These are phyloP conservation scores for Selaginella tamariscina DNA, from an alignment of 75 land plant species.

Conservation along the genomic window DNA sequence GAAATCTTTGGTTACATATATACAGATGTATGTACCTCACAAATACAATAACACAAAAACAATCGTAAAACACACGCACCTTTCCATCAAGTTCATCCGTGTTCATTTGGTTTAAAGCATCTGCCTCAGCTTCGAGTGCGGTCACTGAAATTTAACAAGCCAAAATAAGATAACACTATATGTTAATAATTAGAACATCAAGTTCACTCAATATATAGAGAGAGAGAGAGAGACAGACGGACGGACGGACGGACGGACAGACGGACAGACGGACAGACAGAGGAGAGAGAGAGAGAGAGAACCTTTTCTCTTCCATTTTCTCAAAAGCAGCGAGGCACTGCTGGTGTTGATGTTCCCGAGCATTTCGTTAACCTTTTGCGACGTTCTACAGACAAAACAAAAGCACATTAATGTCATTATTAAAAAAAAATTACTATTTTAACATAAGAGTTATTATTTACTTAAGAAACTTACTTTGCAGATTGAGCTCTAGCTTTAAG, in stretches of 20 bases:
- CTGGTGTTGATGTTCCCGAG: slow-evolving; percentile 94
- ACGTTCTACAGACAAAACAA: slow-evolving; percentile 54
- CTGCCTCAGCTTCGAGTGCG: slow-evolving; percentile 96
- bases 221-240: too few species aligned
- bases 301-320: slow-evolving; percentile 99
- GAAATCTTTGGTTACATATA: too few species aligned
- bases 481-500: slow-evolving; percentile 97
- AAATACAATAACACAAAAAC: too few species aligned
- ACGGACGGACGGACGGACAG: too few species aligned
- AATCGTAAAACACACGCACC: slow-evolving; percentile 41
- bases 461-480: slow-evolving; percentile 57
- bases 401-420: too few species aligned
- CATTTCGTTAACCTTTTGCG: slow-evolving; percentile 94
- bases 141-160: slow-evolving; percentile 40
- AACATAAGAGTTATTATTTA: slow-evolving; percentile 6
- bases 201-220: too few species aligned
- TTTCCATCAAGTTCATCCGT: slow-evolving; percentile 95
- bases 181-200: not conserved
- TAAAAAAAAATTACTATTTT: not conserved
- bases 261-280: too few species aligned
- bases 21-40: too few species aligned
- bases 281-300: too few species aligned
- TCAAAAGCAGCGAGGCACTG: slow-evolving; percentile 96
- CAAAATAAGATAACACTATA: not conserved
- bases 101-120: slow-evolving; percentile 71